Conservation (phyloP, 2,329 filamentous ascomycete species). For the Sphaerulina musiva region DNA sequence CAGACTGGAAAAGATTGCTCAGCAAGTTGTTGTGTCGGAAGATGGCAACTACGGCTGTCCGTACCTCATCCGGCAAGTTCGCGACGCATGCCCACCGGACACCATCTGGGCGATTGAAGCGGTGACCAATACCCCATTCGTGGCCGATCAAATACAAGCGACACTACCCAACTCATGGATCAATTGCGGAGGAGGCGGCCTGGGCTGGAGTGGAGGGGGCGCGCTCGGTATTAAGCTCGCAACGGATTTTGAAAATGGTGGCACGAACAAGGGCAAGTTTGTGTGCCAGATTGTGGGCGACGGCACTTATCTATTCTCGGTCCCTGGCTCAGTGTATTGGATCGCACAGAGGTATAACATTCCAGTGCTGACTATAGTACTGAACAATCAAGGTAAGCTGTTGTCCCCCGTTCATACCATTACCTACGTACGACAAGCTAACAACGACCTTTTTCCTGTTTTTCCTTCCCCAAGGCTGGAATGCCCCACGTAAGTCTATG, state of each 20-base stretch:
- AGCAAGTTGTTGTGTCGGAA: slow-evolving; percentile 50
- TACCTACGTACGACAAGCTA: neutral
- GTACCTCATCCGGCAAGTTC: slow-evolving; percentile 51
- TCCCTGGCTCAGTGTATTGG: slow-evolving; percentile 63
- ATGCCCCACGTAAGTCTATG: slow-evolving; percentile 56
- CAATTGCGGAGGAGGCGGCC: slow-evolving; percentile 72
- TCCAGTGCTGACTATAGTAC: slow-evolving; percentile 58
- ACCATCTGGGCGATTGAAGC: slow-evolving; percentile 74
- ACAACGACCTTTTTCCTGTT: neutral
- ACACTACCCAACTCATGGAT: slow-evolving; percentile 67
- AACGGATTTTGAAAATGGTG: slow-evolving; percentile 47
- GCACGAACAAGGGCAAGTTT: slow-evolving; percentile 50
- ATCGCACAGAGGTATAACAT: slow-evolving; percentile 60
- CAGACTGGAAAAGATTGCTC: slow-evolving; percentile 55
- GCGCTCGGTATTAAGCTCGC: slow-evolving; percentile 72
- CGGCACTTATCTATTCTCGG: slow-evolving; percentile 60
- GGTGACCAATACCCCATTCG: slow-evolving; percentile 62
- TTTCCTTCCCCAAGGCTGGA: slow-evolving; percentile 47
- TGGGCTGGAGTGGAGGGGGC: slow-evolving; percentile 72
- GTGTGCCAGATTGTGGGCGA: slow-evolving; percentile 62
- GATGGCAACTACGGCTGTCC: slow-evolving; percentile 58
- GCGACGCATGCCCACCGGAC: slow-evolving; percentile 52
- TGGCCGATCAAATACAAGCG: slow-evolving; percentile 65
- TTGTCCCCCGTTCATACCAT: neutral
- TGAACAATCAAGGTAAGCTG: slow-evolving; percentile 56